A percentile compares a stretch with the other conserved stretches of the same genome.
Conservation (phyloP, 345 rosid species). For the Punica granatum region DNA sequence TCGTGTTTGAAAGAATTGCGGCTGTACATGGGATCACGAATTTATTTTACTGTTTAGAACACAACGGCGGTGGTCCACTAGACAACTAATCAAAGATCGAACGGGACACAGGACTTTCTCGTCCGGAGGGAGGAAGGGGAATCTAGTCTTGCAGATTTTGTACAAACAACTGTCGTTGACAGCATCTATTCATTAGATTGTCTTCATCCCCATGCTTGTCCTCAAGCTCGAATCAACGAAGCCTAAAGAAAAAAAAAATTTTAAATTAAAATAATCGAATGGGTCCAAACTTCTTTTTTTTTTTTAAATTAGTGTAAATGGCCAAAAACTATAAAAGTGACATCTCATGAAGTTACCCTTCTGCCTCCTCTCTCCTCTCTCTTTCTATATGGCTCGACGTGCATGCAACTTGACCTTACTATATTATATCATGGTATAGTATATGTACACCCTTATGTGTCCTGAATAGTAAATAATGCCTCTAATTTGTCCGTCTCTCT, state of each 20-base stretch:
- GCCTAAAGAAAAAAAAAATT: too few relatives aligned
- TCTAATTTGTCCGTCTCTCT: not conserved
- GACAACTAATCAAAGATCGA: too few relatives aligned
- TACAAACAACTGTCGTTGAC: slow-evolving; percentile 1
- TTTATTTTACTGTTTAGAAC: too few relatives aligned
- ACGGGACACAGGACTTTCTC: too few relatives aligned
- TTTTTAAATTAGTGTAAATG: not conserved
- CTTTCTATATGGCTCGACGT: not conserved
- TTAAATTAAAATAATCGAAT: not conserved
- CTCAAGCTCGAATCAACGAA: not conserved
- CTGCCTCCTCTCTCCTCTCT: slow-evolving; percentile 1
- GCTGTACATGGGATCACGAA: too few relatives aligned
- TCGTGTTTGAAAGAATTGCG: too few relatives aligned
- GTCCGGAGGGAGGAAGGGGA: not conserved
- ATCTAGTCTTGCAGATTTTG: not conserved
- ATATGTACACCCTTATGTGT: not conserved
- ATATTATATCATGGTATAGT: too few relatives aligned
- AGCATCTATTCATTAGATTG: not conserved
- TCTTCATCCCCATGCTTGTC: not conserved
- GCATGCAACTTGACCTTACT: slow-evolving; percentile 1
- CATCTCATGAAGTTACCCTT: slow-evolving; percentile 1
- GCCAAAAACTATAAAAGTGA: not conserved
- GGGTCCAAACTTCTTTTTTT: not conserved
- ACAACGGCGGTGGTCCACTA: too few relatives aligned
- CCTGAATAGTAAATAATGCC: not conserved